These are phyloP conservation scores for Pseudomassariella vexata DNA, from an alignment of 2,329 filamentous ascomycete genomes.

Conservation along the genomic window DNA sequence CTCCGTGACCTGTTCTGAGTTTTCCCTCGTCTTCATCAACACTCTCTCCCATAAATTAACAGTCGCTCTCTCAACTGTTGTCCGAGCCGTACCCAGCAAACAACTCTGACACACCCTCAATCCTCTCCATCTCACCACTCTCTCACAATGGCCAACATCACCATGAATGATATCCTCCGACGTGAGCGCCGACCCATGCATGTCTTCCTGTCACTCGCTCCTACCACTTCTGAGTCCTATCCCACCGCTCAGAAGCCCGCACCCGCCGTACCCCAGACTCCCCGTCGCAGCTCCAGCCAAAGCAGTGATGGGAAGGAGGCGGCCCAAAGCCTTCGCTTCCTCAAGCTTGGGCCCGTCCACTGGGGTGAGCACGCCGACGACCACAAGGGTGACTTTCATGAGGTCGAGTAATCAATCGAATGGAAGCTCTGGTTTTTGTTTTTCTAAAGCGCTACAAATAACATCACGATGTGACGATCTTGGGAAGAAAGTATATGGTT, in stretches of 20 bases:
- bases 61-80: no score
- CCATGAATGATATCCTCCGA: slow-evolving; percentile 14
- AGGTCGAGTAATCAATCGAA: slow-evolving; percentile 34
- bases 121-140: slow-evolving; percentile 8
- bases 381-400: slow-evolving; percentile 51
- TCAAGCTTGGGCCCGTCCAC: slow-evolving; percentile 61
- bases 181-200: slow-evolving; percentile 23
- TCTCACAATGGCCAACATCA: slow-evolving; percentile 13
- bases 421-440: no score
- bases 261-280: slow-evolving; percentile 14
- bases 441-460: no score
- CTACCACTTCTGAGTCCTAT: slow-evolving; percentile 51
- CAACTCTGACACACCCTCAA: not conserved
- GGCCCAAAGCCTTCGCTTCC: slow-evolving; percentile 39
- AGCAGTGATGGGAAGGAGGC: slow-evolving; percentile 41
- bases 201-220: slow-evolving; percentile 54
- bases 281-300: slow-evolving; percentile 49
- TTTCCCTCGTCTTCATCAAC: no score
- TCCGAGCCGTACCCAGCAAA: no score
- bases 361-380: slow-evolving; percentile 54
- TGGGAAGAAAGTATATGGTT: no score
- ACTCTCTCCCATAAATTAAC: no score
- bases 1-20: no score
- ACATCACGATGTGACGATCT: no score
- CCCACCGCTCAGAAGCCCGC: slow-evolving; percentile 32